Conservation (phyloP, 257 asterid species). For the Ophiorrhiza pumila region DNA sequence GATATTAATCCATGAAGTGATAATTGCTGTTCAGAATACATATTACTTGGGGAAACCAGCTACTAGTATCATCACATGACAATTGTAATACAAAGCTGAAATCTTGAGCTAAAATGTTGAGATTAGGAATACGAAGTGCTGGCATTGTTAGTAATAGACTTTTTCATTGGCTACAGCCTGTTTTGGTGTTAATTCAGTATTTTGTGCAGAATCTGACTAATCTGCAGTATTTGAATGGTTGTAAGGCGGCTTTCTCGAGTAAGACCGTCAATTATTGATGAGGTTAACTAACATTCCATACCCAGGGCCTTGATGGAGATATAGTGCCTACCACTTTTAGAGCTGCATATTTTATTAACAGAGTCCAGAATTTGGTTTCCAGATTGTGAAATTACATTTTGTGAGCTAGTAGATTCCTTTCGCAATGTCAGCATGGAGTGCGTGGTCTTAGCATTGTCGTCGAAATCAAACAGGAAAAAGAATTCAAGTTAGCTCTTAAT, state of each 20-base stretch:
- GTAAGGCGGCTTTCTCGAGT: not conserved
- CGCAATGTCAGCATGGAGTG: not conserved
- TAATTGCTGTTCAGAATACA: not conserved
- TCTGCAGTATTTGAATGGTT: too few relatives aligned
- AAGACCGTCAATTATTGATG: not conserved
- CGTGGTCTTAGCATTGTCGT: not conserved
- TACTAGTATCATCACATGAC: not conserved
- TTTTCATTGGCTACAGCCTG: conserved; percentile 24
- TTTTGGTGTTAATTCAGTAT: conserved; percentile 18
- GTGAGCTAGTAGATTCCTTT: not conserved
- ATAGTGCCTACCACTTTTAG: not conserved
- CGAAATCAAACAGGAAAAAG: not conserved
- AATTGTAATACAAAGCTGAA: not conserved
- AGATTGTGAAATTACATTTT: not conserved
- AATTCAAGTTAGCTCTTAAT: not conserved
- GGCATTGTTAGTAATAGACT: not conserved
- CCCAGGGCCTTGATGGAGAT: not conserved
- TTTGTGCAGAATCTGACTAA: not conserved
- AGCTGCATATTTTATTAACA: not conserved
- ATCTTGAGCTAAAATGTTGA: not conserved
- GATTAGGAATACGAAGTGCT: not conserved
- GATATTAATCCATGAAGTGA: not conserved
- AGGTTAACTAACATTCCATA: not conserved
- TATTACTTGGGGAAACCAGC: not conserved
- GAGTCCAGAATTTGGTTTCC: not conserved